phyloP scores from a whole-genome alignment of 495 filamentous ascomycete species.

The Podospora didyma region DNA sequence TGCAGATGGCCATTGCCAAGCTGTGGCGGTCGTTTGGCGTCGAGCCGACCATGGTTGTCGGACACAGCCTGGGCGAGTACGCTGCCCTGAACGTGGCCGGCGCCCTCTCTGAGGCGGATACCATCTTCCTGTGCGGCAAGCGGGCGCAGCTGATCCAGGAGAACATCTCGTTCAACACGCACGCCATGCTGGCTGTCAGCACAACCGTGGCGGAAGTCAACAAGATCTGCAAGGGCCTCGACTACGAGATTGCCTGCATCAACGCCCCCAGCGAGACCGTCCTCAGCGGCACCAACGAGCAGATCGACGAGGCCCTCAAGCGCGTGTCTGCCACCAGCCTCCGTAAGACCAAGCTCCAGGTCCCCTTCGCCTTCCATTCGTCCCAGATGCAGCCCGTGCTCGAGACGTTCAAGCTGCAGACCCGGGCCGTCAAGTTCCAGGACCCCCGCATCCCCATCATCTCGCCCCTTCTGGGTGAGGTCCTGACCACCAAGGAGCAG shows the following conservation, averaged over 20 bases:
- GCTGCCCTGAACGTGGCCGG: conserved; percentile 76
- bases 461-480: conserved; percentile 60
- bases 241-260: conserved; percentile 49
- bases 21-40: conserved; percentile 74
- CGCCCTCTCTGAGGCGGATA: conserved; percentile 70
- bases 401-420: conserved; percentile 52
- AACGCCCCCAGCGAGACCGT: conserved; percentile 58
- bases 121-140: conserved; percentile 70
- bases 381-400: conserved; percentile 72
- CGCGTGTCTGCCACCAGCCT: conserved; percentile 52
- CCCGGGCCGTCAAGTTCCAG: conserved; percentile 54
- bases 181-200: conserved; percentile 59
- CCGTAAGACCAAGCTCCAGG: conserved; percentile 54
- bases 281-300: conserved; percentile 44
- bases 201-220: conserved; percentile 36
- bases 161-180: conserved; percentile 62
- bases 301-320: conserved; percentile 49
- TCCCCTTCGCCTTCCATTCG: conserved; percentile 78
- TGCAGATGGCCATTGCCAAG: conserved; percentile 76
- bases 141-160: conserved; percentile 67
- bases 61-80: conserved; percentile 83
- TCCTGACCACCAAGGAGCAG: conserved; percentile 45
- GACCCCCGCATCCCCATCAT: conserved; percentile 59
- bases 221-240: conserved; percentile 17
- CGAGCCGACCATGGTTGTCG: conserved; percentile 67